phyloP scores from a whole-genome alignment of 257 asterid species.

The Asclepias syriaca region DNA sequence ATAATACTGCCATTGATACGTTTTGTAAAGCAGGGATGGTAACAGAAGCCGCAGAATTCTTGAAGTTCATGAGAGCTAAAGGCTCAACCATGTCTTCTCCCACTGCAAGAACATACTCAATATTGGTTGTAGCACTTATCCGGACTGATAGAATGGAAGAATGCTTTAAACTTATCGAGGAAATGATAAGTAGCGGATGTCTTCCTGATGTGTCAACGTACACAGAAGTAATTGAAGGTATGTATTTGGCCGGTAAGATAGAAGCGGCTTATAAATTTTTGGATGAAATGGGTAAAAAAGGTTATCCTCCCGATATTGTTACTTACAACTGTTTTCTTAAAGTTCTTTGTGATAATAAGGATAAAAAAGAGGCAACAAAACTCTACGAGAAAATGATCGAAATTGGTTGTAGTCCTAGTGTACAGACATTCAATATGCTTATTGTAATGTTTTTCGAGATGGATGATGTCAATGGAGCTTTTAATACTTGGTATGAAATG shows the following conservation, averaged over 20 bases:
- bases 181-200: slow-evolving; percentile 74
- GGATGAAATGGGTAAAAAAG: slow-evolving; percentile 75
- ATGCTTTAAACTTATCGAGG: slow-evolving; percentile 47
- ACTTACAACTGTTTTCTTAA: slow-evolving; percentile 84
- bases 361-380: slow-evolving; percentile 49
- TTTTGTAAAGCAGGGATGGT: slow-evolving; percentile 87
- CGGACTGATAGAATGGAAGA: slow-evolving; percentile 68
- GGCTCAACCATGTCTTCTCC: slow-evolving; percentile 89
- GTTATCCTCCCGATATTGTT: slow-evolving; percentile 92
- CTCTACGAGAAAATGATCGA: slow-evolving; percentile 65
- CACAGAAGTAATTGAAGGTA: slow-evolving; percentile 77
- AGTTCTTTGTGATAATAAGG: slow-evolving; percentile 70
- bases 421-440: slow-evolving; percentile 78
- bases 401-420: slow-evolving; percentile 67
- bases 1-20: slow-evolving; percentile 81
- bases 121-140: slow-evolving; percentile 66
- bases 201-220: slow-evolving; percentile 91
- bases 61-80: slow-evolving; percentile 70
- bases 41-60: slow-evolving; percentile 59
- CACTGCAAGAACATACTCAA: slow-evolving; percentile 76
- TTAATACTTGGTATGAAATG: slow-evolving; percentile 83
- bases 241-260: slow-evolving; percentile 60
- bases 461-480: slow-evolving; percentile 63
- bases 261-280: slow-evolving; percentile 71
- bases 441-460: slow-evolving; percentile 62